A percentile compares a stretch with the other conserved stretches of the same genome.
phyloP scores from a whole-genome alignment of 192 early-diverging fungal genomes.

The Rhizophagus prolifer region DNA sequence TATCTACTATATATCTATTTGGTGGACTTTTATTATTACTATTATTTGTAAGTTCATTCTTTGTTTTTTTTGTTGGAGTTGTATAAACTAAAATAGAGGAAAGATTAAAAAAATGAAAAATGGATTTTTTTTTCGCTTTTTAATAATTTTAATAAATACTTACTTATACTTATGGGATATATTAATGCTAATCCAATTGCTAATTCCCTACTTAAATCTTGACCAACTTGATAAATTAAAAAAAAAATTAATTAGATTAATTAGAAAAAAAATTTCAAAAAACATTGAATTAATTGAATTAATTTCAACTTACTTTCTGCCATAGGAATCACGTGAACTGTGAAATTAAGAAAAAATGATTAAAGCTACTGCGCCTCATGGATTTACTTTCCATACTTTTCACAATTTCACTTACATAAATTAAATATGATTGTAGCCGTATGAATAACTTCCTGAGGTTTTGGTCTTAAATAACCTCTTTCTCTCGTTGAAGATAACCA shows the following conservation, averaged over 20 bases:
- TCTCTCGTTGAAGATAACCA: neutral
- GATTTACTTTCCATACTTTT: no score
- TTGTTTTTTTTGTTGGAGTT: neutral
- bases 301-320: neutral
- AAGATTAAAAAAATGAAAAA: no score
- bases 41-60: neutral
- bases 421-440: neutral
- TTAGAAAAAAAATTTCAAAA: no score
- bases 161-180: constrained; percentile 5
- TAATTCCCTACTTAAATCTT: neutral
- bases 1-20: constrained; percentile 5
- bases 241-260: neutral
- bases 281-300: no score
- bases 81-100: neutral
- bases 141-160: neutral
- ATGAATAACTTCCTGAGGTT: neutral
- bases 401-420: neutral
- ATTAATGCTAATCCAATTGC: neutral
- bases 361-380: neutral
- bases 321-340: neutral
- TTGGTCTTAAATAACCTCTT: neutral
- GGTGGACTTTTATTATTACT: neutral
- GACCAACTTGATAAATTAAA: neutral
- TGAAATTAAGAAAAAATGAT: neutral
- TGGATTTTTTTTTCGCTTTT: no score